Evolutionary conservation across 257 asterid species (phyloP).

Genomic region (Euphrasia confusa): DNA sequence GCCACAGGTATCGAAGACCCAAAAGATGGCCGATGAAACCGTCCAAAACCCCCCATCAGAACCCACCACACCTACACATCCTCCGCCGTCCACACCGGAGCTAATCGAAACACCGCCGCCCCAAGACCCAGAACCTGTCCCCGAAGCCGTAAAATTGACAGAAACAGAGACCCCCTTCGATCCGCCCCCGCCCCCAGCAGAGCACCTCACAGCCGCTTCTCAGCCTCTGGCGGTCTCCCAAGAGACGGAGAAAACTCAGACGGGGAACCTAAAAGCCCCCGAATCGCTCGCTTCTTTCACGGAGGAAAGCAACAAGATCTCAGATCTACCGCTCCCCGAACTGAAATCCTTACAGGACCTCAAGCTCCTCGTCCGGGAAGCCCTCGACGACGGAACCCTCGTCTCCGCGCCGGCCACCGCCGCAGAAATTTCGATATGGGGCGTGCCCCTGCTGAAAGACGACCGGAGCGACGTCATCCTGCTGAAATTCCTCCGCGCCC

Average conservation of each 20-base stretch:
- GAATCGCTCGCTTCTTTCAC: background rate
- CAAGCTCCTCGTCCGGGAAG: background rate
- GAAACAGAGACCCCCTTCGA: background rate
- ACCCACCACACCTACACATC: no score
- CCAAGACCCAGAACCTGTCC: no score
- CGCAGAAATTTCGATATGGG: background rate
- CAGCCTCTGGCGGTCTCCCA: slow-evolving; percentile 33
- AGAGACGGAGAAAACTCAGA: slow-evolving; percentile 8
- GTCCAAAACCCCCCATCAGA: no score
- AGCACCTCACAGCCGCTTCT: slow-evolving; percentile 20
- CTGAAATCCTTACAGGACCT: background rate
- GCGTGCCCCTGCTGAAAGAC: background rate
- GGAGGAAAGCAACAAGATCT: background rate
- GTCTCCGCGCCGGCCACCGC: background rate
- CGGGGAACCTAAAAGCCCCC: background rate
- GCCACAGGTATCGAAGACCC: no score
- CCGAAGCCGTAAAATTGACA: no score
- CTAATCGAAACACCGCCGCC: no score
- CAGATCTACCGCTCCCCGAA: background rate
- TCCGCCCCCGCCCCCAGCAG: slow-evolving; percentile 16
- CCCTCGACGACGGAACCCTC: background rate
- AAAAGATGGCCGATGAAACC: no score
- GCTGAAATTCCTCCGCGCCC: slow-evolving; percentile 77
- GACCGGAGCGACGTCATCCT: slow-evolving; percentile 34
- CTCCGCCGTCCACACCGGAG: no score